Base-by-base conservation (phyloP, 2,329 filamentous ascomycete species). In the Apiospora arundinis region DNA sequence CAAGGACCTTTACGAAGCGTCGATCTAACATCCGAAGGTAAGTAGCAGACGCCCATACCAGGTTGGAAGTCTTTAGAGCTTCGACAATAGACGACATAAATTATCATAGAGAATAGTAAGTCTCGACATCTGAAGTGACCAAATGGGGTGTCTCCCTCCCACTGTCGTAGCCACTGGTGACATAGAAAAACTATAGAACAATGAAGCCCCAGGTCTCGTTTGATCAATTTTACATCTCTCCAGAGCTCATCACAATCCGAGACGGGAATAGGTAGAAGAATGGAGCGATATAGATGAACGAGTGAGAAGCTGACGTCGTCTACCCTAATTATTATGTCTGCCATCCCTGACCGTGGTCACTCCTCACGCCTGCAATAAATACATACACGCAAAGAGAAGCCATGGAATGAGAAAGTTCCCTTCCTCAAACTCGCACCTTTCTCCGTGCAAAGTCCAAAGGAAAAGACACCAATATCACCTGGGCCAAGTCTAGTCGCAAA, bases 301-400 rank as follows among this genome's bases (percentile, higher is more conserved):
- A 63, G 32, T n/a, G 56, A 63, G 32, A 40, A 63, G n/a, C n/a
- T 63, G 8, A 9, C 40, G 9, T 40, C 40, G 56, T 63, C 56
- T 63, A 40, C 56, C 49, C 56, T 63, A 37, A 63, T 63, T 63
- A 40, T 63, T 32, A 40, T 32, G 56, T 11, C 56, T 63, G 32
- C 12, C 56, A 63, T 63, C 18, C 28, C 56, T 40, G 32, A 37
- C 32, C 56, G 16, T 2, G 37, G 32, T 63, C 56, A 32, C 32
- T 63, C 56, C 32, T 63, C 21, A 63, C 11, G 56, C 56, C 56
- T 63, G 56, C 56, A n/a, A 63, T 21, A 40, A 32, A 40, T 63
- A 63, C 56, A 40, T 63, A 40, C 56, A 63, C 21, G 56, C 28
- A 63, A 4, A 63, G 56, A 40, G 32, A 63, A 40, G 18, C 6